Percentiles rank a stretch among this genome's conserved stretches.
These are phyloP conservation scores for Infundibulicybe gibba DNA, from an alignment of 768 basidiomycete genomes.

Conservation along the genomic window DNA sequence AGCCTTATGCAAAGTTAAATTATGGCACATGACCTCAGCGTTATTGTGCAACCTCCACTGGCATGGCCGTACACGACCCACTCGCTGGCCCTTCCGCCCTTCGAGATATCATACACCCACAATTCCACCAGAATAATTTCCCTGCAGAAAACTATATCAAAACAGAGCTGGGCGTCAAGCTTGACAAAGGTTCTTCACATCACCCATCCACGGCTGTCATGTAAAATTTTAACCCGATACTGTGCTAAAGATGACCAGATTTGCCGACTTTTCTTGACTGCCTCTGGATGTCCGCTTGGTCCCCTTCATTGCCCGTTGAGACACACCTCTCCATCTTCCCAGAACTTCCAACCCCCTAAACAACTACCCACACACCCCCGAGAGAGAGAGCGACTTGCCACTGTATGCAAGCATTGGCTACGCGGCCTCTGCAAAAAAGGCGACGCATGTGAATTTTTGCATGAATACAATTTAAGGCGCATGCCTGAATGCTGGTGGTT, in stretches of 20 bases:
- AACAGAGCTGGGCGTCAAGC: slow-evolving; percentile 76
- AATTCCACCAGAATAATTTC: slow-evolving; percentile 94
- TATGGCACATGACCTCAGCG: no score
- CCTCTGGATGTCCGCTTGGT: slow-evolving; percentile 86
- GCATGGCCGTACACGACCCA: slow-evolving; percentile 41
- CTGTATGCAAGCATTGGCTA: slow-evolving; percentile 99
- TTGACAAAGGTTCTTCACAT: slow-evolving; percentile 75
- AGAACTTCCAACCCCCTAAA: slow-evolving; percentile 88
- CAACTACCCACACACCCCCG: slow-evolving; percentile 80
- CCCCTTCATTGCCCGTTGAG: slow-evolving; percentile 90
- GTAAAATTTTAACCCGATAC: slow-evolving; percentile 3
- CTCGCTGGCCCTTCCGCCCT: slow-evolving; percentile 55
- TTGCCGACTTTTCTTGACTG: slow-evolving; percentile 77
- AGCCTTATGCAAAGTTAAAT: neutral
- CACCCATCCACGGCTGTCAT: neutral
- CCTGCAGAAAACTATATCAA: slow-evolving; percentile 80
- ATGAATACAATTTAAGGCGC: slow-evolving; percentile 95
- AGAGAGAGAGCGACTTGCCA: slow-evolving; percentile 78
- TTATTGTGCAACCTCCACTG: no score
- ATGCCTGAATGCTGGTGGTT: slow-evolving; percentile 99
- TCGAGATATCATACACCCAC: slow-evolving; percentile 76
- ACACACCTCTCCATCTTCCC: slow-evolving; percentile 83
- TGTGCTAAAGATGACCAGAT: slow-evolving; percentile 85
- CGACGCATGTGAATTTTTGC: slow-evolving; percentile 96
- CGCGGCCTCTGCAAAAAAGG: slow-evolving; percentile 98